phyloP scores from a whole-genome alignment of 495 filamentous ascomycete genomes.

The Jackrogersella multiformis region DNA sequence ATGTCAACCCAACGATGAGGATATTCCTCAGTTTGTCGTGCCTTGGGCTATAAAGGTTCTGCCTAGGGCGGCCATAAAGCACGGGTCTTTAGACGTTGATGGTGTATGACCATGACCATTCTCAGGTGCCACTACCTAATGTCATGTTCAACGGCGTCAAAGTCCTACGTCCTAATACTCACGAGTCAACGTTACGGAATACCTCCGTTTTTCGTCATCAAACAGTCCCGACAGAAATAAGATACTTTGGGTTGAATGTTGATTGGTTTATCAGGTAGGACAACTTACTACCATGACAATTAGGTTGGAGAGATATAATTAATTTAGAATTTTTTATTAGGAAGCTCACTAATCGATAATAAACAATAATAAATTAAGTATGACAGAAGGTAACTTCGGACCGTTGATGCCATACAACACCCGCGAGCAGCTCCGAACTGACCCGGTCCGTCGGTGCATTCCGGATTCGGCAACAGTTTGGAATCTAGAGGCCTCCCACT shows the following conservation, averaged over 20 bases:
- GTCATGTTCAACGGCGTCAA: constrained; percentile 18
- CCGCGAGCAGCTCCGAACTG: constrained; percentile 18
- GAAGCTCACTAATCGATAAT: constrained; percentile 15
- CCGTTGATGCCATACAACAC: constrained; percentile 4
- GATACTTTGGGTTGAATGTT: not conserved
- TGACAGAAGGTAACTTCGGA: constrained; percentile 14
- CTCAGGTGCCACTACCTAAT: constrained; percentile 14
- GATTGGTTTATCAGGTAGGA: constrained; percentile 22
- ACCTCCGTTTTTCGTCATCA: constrained; percentile 12
- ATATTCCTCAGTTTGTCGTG: constrained; percentile 6
- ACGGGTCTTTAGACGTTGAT: not conserved
- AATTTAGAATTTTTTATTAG: constrained; percentile 15
- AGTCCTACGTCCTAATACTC: not conserved
- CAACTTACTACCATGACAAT: constrained; percentile 8
- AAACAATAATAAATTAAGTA: not conserved
- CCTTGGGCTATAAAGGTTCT: not conserved
- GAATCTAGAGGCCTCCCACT: constrained; percentile 12
- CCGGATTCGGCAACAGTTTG: constrained; percentile 30
- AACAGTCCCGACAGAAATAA: constrained; percentile 16
- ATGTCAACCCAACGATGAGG: constrained; percentile 4
- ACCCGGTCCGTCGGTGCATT: constrained; percentile 33
- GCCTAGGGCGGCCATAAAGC: not conserved
- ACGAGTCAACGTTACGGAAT: constrained; percentile 3
- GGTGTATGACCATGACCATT: constrained; percentile 7
- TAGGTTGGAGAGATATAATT: constrained; percentile 8